Conservation (phyloP, 2,329 filamentous ascomycete species). For the Epicoccum nigrum region DNA sequence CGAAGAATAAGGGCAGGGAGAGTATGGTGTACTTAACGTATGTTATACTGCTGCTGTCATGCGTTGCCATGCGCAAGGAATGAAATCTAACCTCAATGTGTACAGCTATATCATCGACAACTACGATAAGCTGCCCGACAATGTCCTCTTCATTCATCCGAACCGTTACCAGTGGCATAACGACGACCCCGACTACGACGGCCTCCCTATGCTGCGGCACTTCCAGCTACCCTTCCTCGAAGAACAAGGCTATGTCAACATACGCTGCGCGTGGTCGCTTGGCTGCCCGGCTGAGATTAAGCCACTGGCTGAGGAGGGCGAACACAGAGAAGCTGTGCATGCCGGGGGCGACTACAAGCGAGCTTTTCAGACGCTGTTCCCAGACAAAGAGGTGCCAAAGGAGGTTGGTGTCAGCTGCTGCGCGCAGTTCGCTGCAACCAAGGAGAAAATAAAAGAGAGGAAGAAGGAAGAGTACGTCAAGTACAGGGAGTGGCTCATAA, state of each 20-base stretch:
- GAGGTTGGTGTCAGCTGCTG: slow-evolving; percentile 60
- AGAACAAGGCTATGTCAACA: slow-evolving; percentile 59
- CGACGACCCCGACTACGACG: slow-evolving; percentile 60
- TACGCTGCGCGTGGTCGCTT: slow-evolving; percentile 60
- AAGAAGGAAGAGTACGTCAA: slow-evolving; percentile 56
- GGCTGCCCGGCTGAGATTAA: slow-evolving; percentile 60
- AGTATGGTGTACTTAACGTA: slow-evolving; percentile 59
- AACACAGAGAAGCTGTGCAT: slow-evolving; percentile 53
- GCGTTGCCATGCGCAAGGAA: not conserved
- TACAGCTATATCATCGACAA: slow-evolving; percentile 49
- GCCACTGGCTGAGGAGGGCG: slow-evolving; percentile 50
- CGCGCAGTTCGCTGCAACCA: slow-evolving; percentile 61
- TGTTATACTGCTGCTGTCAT: slow-evolving; percentile 14
- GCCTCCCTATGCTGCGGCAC: slow-evolving; percentile 55
- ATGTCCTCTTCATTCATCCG: slow-evolving; percentile 51
- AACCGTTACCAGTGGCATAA: slow-evolving; percentile 58
- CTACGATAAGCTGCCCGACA: slow-evolving; percentile 50
- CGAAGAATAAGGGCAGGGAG: slow-evolving; percentile 56
- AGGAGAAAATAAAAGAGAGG: slow-evolving; percentile 53
- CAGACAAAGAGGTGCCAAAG: slow-evolving; percentile 48
- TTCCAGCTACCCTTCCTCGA: slow-evolving; percentile 58
- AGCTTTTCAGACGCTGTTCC: slow-evolving; percentile 59
- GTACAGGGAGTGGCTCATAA: slow-evolving; percentile 56
- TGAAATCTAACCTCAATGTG: not conserved
- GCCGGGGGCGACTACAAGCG: slow-evolving; percentile 57